Conservation (phyloP, 2,329 filamentous ascomycete species). For the Sporothrix dimorphospora region DNA sequence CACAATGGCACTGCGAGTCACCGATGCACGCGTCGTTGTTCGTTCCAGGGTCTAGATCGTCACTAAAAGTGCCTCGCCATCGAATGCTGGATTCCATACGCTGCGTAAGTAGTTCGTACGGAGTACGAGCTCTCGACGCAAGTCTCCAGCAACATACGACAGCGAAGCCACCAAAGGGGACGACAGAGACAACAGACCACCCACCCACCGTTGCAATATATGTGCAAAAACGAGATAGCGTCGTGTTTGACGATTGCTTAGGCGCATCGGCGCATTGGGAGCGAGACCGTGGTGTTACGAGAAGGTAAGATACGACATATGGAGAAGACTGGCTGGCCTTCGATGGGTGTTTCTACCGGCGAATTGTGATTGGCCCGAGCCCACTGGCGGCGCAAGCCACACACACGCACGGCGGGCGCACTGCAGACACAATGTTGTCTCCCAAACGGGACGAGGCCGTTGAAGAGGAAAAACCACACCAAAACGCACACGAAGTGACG, state of each 20-base stretch:
- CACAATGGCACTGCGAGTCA: background rate
- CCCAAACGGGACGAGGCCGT: background rate
- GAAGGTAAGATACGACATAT: no score
- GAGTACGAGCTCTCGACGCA: no score
- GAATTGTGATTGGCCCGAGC: background rate
- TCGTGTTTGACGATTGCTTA: conserved; percentile 11
- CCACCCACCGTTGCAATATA: conserved; percentile 2
- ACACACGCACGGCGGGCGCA: background rate
- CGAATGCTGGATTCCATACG: background rate
- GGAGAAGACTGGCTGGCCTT: background rate
- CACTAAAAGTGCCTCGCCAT: background rate
- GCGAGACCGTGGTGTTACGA: background rate
- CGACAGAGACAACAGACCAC: background rate
- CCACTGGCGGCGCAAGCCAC: background rate
- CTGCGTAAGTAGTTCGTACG: background rate
- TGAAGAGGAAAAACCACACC: background rate
- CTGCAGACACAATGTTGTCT: background rate
- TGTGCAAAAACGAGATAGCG: conserved; percentile 15
- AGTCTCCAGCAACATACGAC: background rate
- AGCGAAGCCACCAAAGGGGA: background rate
- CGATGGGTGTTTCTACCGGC: background rate
- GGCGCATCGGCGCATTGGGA: conserved; percentile 6
- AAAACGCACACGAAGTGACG: background rate
- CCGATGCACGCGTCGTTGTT: background rate
- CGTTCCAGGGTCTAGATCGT: background rate